phyloP scores from a whole-genome alignment of 345 rosid genomes.

The Eutrema heterophyllum region DNA sequence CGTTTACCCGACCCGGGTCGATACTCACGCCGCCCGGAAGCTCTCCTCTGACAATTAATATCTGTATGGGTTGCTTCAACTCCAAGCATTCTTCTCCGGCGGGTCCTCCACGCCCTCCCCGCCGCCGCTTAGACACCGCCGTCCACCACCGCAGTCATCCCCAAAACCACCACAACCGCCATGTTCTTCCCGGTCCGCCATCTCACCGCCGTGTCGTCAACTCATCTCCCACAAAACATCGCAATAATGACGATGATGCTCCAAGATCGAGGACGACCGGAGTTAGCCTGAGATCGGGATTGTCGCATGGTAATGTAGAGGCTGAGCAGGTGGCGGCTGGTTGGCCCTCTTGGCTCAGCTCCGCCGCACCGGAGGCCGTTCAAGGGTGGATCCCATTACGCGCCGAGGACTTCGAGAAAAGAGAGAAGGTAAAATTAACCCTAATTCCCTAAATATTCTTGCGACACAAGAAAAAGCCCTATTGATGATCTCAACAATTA shows the following conservation, averaged over 20 bases:
- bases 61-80: constrained; percentile 63
- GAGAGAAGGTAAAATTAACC: constrained; percentile 56
- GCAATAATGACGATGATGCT: constrained; percentile 31
- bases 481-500: neutral
- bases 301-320: constrained; percentile 42
- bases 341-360: constrained; percentile 77
- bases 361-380: constrained; percentile 66
- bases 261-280: constrained; percentile 33
- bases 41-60: neutral
- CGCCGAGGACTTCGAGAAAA: constrained; percentile 68
- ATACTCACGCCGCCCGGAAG: constrained; percentile 37
- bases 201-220: constrained; percentile 25
- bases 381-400: constrained; percentile 66
- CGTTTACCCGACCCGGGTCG: constrained; percentile 64
- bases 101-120: constrained; percentile 22
- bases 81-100: constrained; percentile 48
- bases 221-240: constrained; percentile 28
- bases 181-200: constrained; percentile 21
- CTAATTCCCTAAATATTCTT: constrained; percentile 4
- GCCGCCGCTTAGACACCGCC: constrained; percentile 7
- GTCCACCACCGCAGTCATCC: constrained; percentile 26
- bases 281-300: constrained; percentile 40
- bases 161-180: constrained; percentile 13
- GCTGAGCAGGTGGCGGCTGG: constrained; percentile 70
- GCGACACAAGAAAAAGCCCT: constrained; percentile 8